Conservation (phyloP, 2,329 filamentous ascomycete genomes). For the Paraconiothyrium sp. region DNA sequence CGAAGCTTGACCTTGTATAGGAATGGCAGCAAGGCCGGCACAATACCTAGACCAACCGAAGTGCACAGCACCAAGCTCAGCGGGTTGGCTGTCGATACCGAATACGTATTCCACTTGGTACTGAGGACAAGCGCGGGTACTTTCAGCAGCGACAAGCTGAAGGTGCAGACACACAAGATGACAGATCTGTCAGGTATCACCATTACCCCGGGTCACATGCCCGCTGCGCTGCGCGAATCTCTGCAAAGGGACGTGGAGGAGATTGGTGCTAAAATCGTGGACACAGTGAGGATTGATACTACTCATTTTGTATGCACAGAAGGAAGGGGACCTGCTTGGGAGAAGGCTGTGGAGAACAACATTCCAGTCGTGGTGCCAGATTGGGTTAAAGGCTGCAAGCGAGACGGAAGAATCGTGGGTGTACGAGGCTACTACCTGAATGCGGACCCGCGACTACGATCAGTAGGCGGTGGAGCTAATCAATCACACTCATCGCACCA, state of each 20-base stretch:
- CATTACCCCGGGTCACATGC: slow-evolving; percentile 88
- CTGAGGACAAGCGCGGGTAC: slow-evolving; percentile 91
- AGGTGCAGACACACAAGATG: slow-evolving; percentile 96
- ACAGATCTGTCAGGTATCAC: slow-evolving; percentile 96
- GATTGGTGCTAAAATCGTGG: slow-evolving; percentile 91
- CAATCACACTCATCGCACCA: slow-evolving; percentile 38
- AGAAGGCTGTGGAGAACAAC: slow-evolving; percentile 97
- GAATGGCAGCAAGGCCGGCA: slow-evolving; percentile 96
- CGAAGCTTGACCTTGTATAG: slow-evolving; percentile 90
- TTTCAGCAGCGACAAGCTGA: slow-evolving; percentile 81
- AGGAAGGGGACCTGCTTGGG: slow-evolving; percentile 87
- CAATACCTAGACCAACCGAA: slow-evolving; percentile 85
- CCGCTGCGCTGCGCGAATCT: slow-evolving; percentile 74
- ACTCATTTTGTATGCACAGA: slow-evolving; percentile 99
- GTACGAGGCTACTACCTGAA: slow-evolving; percentile 97
- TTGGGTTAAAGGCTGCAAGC: slow-evolving; percentile 97
- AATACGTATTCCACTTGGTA: slow-evolving; percentile 94
- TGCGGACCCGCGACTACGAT: slow-evolving; percentile 73
- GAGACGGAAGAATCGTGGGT: slow-evolving; percentile 89
- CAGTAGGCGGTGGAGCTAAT: slow-evolving; percentile 54
- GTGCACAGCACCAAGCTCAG: slow-evolving; percentile 97
- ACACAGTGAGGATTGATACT: slow-evolving; percentile 92
- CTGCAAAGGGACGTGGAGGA: slow-evolving; percentile 80
- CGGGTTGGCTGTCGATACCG: slow-evolving; percentile 93
- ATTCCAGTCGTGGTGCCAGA: slow-evolving; percentile 96